Evolutionary conservation across 1,139 yeast species (phyloP), one percentile per base, ranked within the genome.

Genomic region (Hyphopichia buzzinii): DNA sequence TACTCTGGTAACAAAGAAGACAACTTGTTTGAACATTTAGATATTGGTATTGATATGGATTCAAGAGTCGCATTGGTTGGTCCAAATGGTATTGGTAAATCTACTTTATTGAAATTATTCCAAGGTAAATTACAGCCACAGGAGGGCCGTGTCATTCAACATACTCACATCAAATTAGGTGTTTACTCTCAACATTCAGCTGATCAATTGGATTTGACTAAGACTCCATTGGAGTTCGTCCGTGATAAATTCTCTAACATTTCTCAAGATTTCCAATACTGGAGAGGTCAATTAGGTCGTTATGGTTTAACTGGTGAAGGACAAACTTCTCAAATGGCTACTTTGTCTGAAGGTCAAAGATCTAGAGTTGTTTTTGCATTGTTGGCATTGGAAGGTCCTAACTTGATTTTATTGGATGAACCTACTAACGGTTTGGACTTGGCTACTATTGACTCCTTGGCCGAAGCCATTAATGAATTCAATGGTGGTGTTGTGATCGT

Each of bases 371-470:
- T 92, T 42, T 94, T 92, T 59, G 98, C 98, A 15, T 74, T 92
- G 52, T 77, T 92, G 56, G 98, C 98, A 33, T 77, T 92, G 52
- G 97, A 92, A 70, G 75, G 85, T 48, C 98, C 99, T 57, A 92
- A 92, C 70, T 87, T 92, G 68, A 76, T 92, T 55, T 74, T 92
- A 60, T 77, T 92, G 71, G 98, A 92, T 74, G 98, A 94, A 82
- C 98, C 98, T 79, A 92, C 98, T 52, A 92, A 92, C 78, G 98
- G 97, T 78, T 77, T 94, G 67, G 98, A 94, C 74, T 90, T 94
- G 55, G 87, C 97, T 55, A 90, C 98, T 33, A 92, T 92, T 59
- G 98, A 94, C 69, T 92, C 98, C 30, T 77, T 92, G 57, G 98
- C 97, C 39, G 95, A 85, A 41, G 98, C 98, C 45, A 90, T 94